Percentiles rank a stretch among this genome's conserved stretches.
Conservation (phyloP, 352 stramenopile species). For the Phytophthora idaei region DNA sequence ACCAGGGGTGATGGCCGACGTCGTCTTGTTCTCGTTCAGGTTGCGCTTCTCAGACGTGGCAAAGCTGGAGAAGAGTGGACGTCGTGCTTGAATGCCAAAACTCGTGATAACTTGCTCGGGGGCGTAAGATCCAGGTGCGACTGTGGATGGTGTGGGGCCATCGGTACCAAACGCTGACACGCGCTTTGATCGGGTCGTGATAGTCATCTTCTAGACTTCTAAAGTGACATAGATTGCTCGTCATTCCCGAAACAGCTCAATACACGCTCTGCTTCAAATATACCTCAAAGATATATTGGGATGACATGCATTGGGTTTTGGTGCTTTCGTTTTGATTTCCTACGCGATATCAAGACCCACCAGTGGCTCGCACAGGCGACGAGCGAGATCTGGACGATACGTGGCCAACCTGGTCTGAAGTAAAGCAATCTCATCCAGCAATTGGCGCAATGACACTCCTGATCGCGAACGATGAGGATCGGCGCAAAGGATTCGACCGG, state of each 20-base stretch:
- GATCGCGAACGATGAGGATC: conserved; percentile 52
- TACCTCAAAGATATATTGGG: conserved; percentile 26
- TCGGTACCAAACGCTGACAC: conserved; percentile 59
- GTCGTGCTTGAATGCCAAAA: conserved; percentile 40
- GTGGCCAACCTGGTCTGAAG: conserved; percentile 54
- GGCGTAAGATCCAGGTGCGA: conserved; percentile 74
- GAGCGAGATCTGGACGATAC: conserved; percentile 62
- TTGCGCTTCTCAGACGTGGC: conserved; percentile 71
- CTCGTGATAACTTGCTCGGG: conserved; percentile 55
- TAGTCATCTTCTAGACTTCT: conserved; percentile 50
- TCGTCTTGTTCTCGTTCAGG: conserved; percentile 83
- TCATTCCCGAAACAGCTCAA: conserved; percentile 23
- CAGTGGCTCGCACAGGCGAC: conserved; percentile 50
- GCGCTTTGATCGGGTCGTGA: conserved; percentile 81
- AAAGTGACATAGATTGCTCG: conserved; percentile 1
- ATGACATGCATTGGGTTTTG: neutral
- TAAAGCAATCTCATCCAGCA: conserved; percentile 51
- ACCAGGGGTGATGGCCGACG: conserved; percentile 76
- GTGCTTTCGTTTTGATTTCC: neutral
- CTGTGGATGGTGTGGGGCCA: conserved; percentile 49
- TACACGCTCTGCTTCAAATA: conserved; percentile 2
- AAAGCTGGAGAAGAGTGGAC: conserved; percentile 71
- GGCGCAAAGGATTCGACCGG: conserved; percentile 52
- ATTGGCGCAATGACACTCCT: conserved; percentile 50
- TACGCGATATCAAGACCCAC: conserved; percentile 37